Evolutionary conservation across 257 asterid genomes (phyloP), one percentile per base, ranked within the genome.

Genomic region (Ligustrum vulgare): DNA sequence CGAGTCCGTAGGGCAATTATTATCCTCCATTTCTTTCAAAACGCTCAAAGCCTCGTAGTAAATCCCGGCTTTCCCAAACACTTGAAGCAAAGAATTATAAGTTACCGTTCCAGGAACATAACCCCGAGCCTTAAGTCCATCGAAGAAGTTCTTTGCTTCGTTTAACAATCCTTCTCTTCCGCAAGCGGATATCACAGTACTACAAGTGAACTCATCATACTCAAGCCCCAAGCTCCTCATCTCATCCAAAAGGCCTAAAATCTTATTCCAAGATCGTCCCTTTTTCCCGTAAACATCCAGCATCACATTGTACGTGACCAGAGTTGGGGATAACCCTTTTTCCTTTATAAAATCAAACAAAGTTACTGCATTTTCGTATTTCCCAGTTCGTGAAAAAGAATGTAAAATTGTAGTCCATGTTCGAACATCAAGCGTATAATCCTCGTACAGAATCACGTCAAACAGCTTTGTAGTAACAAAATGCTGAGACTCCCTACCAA

Each of bases 271-370:
- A 33, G 99, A 94, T 28, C 91, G 87, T 31, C 99, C 96, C 82
- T 77, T 91, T 76, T 86, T 94, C 28, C 98, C 96, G 34, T 92
- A 92, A 67, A 91, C 98, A 84, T 89, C 98, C 91, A 94, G 73
- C 96, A 94, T 88, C 81, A 94, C 99, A 78, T 94, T 94, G 85
- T 92, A 94, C 62, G 98, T 92, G 37, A 94, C 98, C 80, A 94
- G 74, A 41, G 92, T 86, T 13, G 91, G 97, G 65, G 70, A 54
- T 37, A 89, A 62, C 2, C 91, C 90, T 72, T 89, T 84, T 20
- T 79, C 82, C 80, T 88, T 91, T 80, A 94, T 82, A 82, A 91
- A 86, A 25, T 81, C 85, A 67, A 89, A 94, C 75, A 94, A 80
- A 41, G 85, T 90, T 65, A 89, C 85, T 0, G 98, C 98, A 85